Evolutionary conservation across 352 stramenopile species (phyloP), one percentile per base, ranked within the genome.

Genomic region (Phytophthora colocasiae): DNA sequence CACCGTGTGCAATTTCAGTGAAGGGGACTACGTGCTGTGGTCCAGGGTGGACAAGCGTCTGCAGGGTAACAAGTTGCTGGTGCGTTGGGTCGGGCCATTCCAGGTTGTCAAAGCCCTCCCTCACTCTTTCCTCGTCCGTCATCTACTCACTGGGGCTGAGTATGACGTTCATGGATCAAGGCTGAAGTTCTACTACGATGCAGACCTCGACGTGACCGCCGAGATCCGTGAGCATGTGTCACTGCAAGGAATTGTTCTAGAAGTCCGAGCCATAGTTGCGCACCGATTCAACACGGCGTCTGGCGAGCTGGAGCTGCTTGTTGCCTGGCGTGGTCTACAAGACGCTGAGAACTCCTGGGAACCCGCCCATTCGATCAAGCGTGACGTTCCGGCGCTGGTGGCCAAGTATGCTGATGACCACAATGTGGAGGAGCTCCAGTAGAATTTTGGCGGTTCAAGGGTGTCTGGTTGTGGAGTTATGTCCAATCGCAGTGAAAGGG

Each of bases 161-260:
- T 57, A 54, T 56, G 40, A 51, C 17, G 54, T 22, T 22, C 22
- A 22, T 22, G 22, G 22, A 22, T 22, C 48, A 2, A 8, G 55
- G 9, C 36, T 71, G 0, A 65, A 71, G 43, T 61, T 65, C 41
- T 71, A 61, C 14, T 14, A 55, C 34, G 54, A 61, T 6, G 10
- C 0, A 6, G 17, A 45, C 24, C 48, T 65, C n/a, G 34, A 65
- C 8, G 31, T 43, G 17, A 65, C 48, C 3, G 55, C 40, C 0
- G 63, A 66, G 31, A 44, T 71, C 22, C 63, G 47, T 39, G 47
- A 57, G 5, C 54, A 65, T 44, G 48, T 71, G 0, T 54, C 36
- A 0, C 17, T 59, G 1, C 48, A 65, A 53, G 47, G 39, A 7
- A n/a, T 51, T n/a, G n/a, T n/a, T n/a, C n/a, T n/a, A n/a, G n/a